These are phyloP conservation scores for Dimocarpus longan DNA, from an alignment of 345 rosid species.

Conservation along the genomic window DNA sequence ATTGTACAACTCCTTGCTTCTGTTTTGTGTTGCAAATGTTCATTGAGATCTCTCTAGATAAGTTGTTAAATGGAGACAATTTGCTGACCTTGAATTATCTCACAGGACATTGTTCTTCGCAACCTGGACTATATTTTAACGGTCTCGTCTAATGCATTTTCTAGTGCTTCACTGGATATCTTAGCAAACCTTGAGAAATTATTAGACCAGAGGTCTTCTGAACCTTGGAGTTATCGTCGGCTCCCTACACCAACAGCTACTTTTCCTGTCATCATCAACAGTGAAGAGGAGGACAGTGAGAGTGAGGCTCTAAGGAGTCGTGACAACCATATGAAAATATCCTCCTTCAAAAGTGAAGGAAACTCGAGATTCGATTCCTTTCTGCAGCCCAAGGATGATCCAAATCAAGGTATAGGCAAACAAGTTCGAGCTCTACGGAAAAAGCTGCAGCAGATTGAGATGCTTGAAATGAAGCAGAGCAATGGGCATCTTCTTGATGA, in stretches of 20 bases:
- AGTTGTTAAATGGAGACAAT: not conserved
- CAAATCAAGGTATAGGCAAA: conserved; percentile 46
- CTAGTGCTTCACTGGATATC: conserved; percentile 69
- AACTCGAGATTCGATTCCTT: conserved; percentile 56
- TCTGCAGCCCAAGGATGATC: conserved; percentile 59
- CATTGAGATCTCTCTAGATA: not conserved
- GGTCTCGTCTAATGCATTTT: conserved; percentile 63
- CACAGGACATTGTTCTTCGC: conserved; percentile 81
- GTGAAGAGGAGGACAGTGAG: conserved; percentile 85
- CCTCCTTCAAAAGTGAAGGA: conserved; percentile 24
- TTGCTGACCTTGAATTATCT: conserved; percentile 12
- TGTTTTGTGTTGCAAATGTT: not conserved
- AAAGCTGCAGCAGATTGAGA: conserved; percentile 95
- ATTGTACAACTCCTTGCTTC: not conserved
- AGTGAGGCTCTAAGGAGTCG: conserved; percentile 64
- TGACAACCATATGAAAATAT: conserved; percentile 42
- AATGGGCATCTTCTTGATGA: conserved; percentile 78
- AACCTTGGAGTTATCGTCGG: conserved; percentile 81
- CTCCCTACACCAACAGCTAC: conserved; percentile 90
- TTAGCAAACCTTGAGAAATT: conserved; percentile 78
- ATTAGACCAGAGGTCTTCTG: conserved; percentile 82
- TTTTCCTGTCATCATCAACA: conserved; percentile 69
- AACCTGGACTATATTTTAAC: conserved; percentile 89
- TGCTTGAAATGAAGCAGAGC: conserved; percentile 77
- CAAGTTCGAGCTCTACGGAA: conserved; percentile 81